Evolutionary conservation across 1,284 basidiomycete genomes (phyloP), one percentile per base, ranked within the genome.

Genomic region (Tetrapyrgos nigripes): DNA sequence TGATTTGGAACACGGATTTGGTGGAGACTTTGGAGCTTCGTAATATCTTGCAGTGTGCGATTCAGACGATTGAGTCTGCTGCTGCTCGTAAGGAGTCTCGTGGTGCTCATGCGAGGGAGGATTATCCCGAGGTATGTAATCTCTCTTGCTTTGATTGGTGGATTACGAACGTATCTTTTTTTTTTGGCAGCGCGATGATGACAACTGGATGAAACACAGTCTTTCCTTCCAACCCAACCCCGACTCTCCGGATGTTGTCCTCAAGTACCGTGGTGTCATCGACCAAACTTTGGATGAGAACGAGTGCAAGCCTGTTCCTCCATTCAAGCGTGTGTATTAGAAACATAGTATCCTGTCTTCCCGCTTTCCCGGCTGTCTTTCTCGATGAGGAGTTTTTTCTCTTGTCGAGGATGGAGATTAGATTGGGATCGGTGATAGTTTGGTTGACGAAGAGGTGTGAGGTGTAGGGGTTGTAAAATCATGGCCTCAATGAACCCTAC

Each of bases 1-100:
- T 98, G 94, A 97, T 99, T 79, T 98, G 97, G 97, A 97, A 97
- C 80, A 93, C 93, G 93, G 97, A 99, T 74, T 88, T 99, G 58
- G 84, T 98, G 63, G 97, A 99, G 82, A 97, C 95, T 13, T 85
- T 99, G 56, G 97, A 99, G 79, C 89, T 99, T 46, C 92, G 94
- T 74, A 99, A 99, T 81, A 81, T 98, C 64, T 84, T 97, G 69
- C 96, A 97, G 72, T 94, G 92, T 69, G 97, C 97, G 55, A 86
- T 96, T 55, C 97, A 99, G 79, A 99, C 97, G 46, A 96, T 99
- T 73, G 91, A 90, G 44, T 90, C 94, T 55, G 97, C 97, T 53
- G 94, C 96, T 60, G 96, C 95, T 55, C 92, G 97, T 67, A 94
- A 97, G 79, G 97, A 99, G 76, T 96, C 94, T 40, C 92, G 97